Base-by-base conservation (phyloP, 2,329 filamentous ascomycete species). In the Botrytis pseudocinerea region DNA sequence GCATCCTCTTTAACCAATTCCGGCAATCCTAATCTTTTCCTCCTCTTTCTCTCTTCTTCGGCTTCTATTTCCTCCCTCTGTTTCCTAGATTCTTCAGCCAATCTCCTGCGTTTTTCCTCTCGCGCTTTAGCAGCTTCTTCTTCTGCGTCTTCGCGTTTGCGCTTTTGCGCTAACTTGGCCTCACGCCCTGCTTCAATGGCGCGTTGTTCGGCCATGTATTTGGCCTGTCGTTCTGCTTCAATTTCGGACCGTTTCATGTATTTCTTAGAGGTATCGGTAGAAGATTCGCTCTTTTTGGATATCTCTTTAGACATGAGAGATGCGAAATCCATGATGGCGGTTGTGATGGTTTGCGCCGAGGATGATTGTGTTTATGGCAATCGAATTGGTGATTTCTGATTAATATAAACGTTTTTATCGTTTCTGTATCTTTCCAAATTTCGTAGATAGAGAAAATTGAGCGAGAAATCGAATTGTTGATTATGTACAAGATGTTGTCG, bases 261-360 rank as follows among this genome's bases (percentile, higher is more conserved):
- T 83, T 97, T 97, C 79, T 92, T 91, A 57, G 82, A 79, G 25
- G 84, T 70, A 64, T 79, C 78, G 9, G 74, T 59, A 35, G 82
- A 76, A 70, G 83, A 77, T 60, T 83, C 83, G 82, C 93, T 93
- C 77, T 91, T 87, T 82, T 96, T 97, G 79, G 93, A 90, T 80
- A 99, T 96, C 83, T 97, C 94, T 81, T 94, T 92, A 79, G 93
- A 90, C 93, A 99, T 97, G 65, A 99, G 85, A 51, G 94, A 89
- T 75, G 94, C 94, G 85, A 99, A 99, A 83, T 99, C 95, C 96
- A 99, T 99, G 77, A 75, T 86, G 80, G 75, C 69, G 72, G 70
- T 38, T 63, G 8, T 70, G 35, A 35, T 38, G n/a, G 35, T 61
- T 57, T 59, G 54, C 44, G 59, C 59, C 51, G 57, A 22, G 42